Evolutionary conservation across 352 stramenopile species (phyloP).

Genomic region (Pythium periplocum): DNA sequence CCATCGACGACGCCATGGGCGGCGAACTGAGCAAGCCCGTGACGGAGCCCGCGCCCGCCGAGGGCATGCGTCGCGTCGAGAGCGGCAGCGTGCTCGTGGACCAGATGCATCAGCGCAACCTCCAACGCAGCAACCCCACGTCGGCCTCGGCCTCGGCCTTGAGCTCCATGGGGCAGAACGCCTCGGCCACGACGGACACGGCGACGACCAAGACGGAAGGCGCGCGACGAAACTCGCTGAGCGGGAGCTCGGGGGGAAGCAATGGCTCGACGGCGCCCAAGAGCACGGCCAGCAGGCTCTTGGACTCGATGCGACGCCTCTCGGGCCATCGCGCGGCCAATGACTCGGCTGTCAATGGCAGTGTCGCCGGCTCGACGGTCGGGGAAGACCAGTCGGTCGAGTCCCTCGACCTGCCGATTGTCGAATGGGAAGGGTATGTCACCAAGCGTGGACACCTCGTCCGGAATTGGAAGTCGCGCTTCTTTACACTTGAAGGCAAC

Average conservation of each 20-base stretch:
- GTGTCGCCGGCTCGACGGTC: constrained; percentile 12
- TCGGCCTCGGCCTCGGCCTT: no score
- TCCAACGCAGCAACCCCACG: no score
- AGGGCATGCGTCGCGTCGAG: constrained; percentile 55
- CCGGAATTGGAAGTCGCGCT: constrained; percentile 85
- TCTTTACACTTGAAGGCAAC: constrained; percentile 86
- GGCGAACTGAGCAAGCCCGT: constrained; percentile 58
- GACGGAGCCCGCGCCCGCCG: constrained; percentile 16
- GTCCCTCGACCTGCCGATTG: constrained; percentile 79
- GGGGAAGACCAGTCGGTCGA: constrained; percentile 61
- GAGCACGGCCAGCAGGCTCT: constrained; percentile 43
- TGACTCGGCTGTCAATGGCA: constrained; percentile 10
- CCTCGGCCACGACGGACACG: constrained; percentile 43
- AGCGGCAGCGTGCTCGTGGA: constrained; percentile 50
- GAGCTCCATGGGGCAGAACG: constrained; percentile 11
- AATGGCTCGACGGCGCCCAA: constrained; percentile 22
- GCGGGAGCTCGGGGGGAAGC: constrained; percentile 21
- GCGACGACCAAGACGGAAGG: constrained; percentile 2
- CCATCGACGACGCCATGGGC: constrained; percentile 31
- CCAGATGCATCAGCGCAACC: constrained; percentile 15
- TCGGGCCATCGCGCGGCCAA: constrained; percentile 30
- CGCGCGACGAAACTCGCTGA: constrained; percentile 23
- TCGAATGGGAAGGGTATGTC: constrained; percentile 89
- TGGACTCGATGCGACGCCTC: constrained; percentile 49
- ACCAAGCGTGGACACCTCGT: constrained; percentile 86